Percentiles rank a stretch among this genome's conserved stretches.
Evolutionary conservation across 2,329 filamentous ascomycete genomes (phyloP).

Genomic region (Ceratocystis lukuohia): DNA sequence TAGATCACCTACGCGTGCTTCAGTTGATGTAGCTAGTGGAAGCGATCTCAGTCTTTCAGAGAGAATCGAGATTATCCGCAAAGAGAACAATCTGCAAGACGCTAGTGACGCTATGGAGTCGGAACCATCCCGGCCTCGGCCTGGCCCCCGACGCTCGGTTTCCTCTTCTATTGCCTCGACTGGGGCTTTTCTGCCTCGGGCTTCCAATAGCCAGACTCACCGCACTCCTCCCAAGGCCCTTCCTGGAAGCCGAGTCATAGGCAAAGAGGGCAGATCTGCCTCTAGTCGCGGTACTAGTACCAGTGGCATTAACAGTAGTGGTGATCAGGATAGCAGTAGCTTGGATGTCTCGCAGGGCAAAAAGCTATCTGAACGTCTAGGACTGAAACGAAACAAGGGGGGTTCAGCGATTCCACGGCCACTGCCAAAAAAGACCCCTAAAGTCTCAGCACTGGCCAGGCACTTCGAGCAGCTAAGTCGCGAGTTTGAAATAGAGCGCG

Average conservation of each 20-base stretch:
- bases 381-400: conserved; percentile 48
- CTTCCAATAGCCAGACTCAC: background rate
- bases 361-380: conserved; percentile 61
- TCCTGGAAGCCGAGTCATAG: background rate
- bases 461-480: conserved; percentile 95
- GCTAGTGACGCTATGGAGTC: conserved; percentile 32
- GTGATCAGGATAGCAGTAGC: background rate
- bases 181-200: conserved; percentile 1
- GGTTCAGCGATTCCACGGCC: conserved; percentile 83
- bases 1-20: conserved; percentile 6
- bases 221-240: conserved; percentile 11
- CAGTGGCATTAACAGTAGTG: background rate
- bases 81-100: conserved; percentile 26
- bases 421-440: conserved; percentile 59
- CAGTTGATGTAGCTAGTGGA: background rate
- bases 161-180: conserved; percentile 9
- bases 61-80: conserved; percentile 23
- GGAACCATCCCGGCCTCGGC: conserved; percentile 33
- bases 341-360: conserved; percentile 30
- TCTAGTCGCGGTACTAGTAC: background rate
- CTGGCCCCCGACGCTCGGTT: background rate
- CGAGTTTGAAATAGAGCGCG: conserved; percentile 89
- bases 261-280: background rate
- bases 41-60: conserved; percentile 18
- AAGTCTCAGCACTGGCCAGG: conserved; percentile 81